A percentile compares a stretch with the other conserved stretches of the same genome.
Evolutionary conservation across 768 basidiomycete species (phyloP).

Genomic region (Phaeotremella skinneri): DNA sequence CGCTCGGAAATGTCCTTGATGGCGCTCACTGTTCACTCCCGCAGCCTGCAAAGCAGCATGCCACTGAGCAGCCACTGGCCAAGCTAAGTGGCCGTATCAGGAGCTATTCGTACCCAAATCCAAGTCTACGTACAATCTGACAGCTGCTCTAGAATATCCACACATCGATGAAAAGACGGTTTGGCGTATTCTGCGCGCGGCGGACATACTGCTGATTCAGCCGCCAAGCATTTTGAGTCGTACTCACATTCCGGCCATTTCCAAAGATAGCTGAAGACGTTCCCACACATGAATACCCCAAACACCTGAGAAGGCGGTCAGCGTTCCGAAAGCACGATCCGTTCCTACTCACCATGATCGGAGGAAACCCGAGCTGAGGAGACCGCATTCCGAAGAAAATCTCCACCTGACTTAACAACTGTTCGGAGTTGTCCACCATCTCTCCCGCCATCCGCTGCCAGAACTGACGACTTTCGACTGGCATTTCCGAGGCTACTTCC

Average conservation of each 20-base stretch:
- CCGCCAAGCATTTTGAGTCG: not conserved
- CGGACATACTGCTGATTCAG: conserved; percentile 13
- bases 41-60: conserved; percentile 11
- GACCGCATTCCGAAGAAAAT: conserved; percentile 23
- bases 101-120: not conserved
- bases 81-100: conserved; percentile 9
- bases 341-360: conserved; percentile 17
- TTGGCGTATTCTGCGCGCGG: conserved; percentile 1
- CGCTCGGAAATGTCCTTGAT: conserved; percentile 7
- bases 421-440: conserved; percentile 18
- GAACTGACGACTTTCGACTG: conserved; percentile 6
- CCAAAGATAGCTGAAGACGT: conserved; percentile 14
- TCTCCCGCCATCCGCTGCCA: conserved; percentile 17
- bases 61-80: conserved; percentile 20
- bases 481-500: conserved; percentile 9
- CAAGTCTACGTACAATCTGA: conserved; percentile 16
- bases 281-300: conserved; percentile 23
- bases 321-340: not conserved
- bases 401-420: conserved; percentile 18
- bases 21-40: not conserved
- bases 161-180: conserved; percentile 8
- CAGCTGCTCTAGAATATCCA: conserved; percentile 15
- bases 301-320: conserved; percentile 7
- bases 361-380: conserved; percentile 16
- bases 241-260: conserved; percentile 22